Conservation (phyloP, 108 stramenopile genomes). For the Fragilaria radians region DNA sequence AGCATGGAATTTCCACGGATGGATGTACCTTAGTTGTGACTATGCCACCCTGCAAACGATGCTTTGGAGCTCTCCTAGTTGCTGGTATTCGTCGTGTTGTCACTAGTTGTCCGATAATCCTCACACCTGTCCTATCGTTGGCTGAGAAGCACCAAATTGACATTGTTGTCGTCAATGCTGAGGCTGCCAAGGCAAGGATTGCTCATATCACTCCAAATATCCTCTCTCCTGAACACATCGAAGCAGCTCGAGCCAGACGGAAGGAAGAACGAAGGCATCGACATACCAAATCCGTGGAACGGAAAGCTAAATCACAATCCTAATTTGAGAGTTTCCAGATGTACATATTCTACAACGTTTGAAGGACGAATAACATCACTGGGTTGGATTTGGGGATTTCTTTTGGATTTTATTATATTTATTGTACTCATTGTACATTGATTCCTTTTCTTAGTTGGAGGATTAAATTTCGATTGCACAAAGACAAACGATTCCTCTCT, state of each 20-base stretch:
- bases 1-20: slow-evolving; percentile 13
- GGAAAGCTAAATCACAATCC: not conserved
- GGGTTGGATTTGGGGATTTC: too few species aligned
- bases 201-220: not conserved
- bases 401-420: too few species aligned
- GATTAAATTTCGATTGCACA: too few species aligned
- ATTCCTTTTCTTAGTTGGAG: too few species aligned
- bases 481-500: too few species aligned
- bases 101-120: slow-evolving; percentile 4
- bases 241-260: not conserved
- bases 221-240: not conserved
- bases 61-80: slow-evolving; percentile 45
- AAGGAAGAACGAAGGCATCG: not conserved
- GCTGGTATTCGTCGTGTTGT: slow-evolving; percentile 57
- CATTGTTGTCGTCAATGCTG: not conserved
- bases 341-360: too few species aligned
- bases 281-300: not conserved
- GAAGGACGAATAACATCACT: too few species aligned
- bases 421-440: not conserved
- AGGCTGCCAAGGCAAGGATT: not conserved
- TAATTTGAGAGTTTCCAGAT: too few species aligned
- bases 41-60: slow-evolving; percentile 75
- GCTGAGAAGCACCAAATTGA: not conserved
- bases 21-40: slow-evolving; percentile 57
- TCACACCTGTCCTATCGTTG: not conserved